phyloP scores from a whole-genome alignment of 1,139 yeast species.

The Geotrichum histeridarum region DNA sequence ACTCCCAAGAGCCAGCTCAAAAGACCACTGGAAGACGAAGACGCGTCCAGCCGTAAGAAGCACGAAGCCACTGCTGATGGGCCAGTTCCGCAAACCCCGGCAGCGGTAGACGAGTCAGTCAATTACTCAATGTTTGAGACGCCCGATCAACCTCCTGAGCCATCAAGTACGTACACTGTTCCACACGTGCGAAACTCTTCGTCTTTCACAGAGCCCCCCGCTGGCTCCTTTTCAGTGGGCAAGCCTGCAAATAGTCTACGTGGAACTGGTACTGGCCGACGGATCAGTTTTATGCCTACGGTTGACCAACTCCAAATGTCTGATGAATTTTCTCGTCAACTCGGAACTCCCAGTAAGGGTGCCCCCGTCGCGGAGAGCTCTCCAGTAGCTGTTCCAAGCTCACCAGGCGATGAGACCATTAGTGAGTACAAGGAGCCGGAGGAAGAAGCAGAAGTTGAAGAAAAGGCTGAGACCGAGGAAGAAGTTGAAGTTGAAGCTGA shows the following conservation, averaged over 20 bases:
- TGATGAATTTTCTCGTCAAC: slow-evolving; percentile 23
- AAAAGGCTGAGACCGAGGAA: slow-evolving; percentile 7
- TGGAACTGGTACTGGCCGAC: slow-evolving; percentile 19
- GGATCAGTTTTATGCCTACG: slow-evolving; percentile 32
- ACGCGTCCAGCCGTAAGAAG: slow-evolving; percentile 16
- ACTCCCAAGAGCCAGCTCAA: slow-evolving; percentile 19
- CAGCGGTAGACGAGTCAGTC: slow-evolving; percentile 2
- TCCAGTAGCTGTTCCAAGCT: not conserved
- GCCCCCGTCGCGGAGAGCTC: not conserved
- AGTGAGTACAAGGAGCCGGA: slow-evolving; percentile 8
- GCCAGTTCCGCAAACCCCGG: not conserved
- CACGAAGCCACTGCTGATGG: slow-evolving; percentile 14
- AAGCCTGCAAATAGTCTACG: not conserved
- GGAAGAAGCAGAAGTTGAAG: slow-evolving; percentile 11
- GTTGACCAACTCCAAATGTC: slow-evolving; percentile 27
- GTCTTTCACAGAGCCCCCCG: not conserved
- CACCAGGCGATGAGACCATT: slow-evolving; percentile 1
- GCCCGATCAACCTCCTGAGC: slow-evolving; percentile 1
- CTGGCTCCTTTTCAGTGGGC: not conserved
- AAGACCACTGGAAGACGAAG: slow-evolving; percentile 13
- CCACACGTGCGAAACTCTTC: not conserved
- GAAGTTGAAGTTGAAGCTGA: slow-evolving; percentile 5
- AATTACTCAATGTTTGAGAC: slow-evolving; percentile 2
- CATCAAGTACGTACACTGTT: not conserved
- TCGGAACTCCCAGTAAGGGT: not conserved